Conservation (phyloP, 2,329 filamentous ascomycete genomes). For the Lojkania enalia region DNA sequence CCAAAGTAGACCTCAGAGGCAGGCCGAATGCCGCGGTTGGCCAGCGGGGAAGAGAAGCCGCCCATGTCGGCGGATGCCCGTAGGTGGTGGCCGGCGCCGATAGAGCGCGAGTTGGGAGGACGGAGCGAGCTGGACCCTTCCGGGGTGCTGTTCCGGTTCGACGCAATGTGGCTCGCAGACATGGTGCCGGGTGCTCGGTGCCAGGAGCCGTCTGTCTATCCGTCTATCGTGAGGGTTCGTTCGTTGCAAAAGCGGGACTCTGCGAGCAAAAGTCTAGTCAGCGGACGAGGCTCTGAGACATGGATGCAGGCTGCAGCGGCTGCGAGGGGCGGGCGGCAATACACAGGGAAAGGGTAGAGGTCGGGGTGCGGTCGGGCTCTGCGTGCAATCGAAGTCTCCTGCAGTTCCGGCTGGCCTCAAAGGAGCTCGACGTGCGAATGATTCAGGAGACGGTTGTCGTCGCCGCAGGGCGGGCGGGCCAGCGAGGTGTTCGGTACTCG, state of each 20-base stretch:
- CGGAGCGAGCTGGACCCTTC: conserved; percentile 85
- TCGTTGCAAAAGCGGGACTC: conserved; percentile 19
- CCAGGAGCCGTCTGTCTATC: background rate
- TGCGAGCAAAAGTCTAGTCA: conserved; percentile 17
- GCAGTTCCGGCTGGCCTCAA: conserved; percentile 85
- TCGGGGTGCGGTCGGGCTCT: conserved; percentile 7
- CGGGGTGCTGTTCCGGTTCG: conserved; percentile 94
- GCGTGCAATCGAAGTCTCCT: conserved; percentile 60
- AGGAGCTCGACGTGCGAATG: conserved; percentile 56
- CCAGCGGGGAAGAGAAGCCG: conserved; percentile 71
- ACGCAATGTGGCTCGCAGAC: conserved; percentile 54
- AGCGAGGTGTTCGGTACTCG: conserved; percentile 5
- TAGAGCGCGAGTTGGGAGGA: conserved; percentile 74
- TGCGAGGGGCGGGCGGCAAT: conserved; percentile 2
- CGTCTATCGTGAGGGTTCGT: background rate
- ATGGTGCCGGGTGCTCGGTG: conserved; percentile 34
- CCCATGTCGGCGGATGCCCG: conserved; percentile 97
- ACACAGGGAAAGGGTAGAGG: conserved; percentile 9
- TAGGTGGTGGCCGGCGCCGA: conserved; percentile 81
- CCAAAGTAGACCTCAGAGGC: conserved; percentile 93
- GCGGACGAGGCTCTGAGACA: conserved; percentile 5
- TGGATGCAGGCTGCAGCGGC: background rate
- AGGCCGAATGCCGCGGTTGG: conserved; percentile 81
- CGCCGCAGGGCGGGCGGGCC: conserved; percentile 5
- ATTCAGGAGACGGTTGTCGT: conserved; percentile 14